A percentile compares a stretch with the other conserved stretches of the same genome.
Evolutionary conservation across 495 filamentous ascomycete species (phyloP).

Genomic region (Staphylotrichum tortipilum): DNA sequence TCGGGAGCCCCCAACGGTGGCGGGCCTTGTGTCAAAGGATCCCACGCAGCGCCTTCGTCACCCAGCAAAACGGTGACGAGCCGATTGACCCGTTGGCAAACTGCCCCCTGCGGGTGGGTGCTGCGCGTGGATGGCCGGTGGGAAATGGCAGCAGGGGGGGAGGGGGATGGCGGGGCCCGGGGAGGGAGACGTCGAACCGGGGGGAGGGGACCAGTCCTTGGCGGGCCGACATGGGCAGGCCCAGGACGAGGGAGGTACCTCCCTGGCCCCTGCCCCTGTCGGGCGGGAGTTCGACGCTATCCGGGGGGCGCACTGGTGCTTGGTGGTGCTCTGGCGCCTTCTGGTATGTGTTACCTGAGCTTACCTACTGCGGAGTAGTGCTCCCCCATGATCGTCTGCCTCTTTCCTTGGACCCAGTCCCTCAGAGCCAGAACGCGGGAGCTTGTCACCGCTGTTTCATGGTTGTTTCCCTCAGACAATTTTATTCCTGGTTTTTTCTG

Average conservation of each 20-base stretch:
- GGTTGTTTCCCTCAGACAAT: constrained; percentile 16
- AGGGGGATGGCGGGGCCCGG: too few species aligned
- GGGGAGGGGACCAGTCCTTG: too few species aligned
- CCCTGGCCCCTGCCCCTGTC: too few species aligned
- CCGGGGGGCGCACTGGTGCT: constrained; percentile 18
- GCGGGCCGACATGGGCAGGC: too few species aligned
- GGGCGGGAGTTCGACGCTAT: constrained; percentile 15
- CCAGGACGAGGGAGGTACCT: too few species aligned
- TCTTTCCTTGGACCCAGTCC: constrained; percentile 11
- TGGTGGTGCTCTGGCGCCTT: too few species aligned
- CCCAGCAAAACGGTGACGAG: constrained; percentile 20
- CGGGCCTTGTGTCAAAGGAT: background rate
- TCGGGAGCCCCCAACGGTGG: background rate
- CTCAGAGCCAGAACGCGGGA: constrained; percentile 12
- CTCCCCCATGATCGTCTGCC: constrained; percentile 22
- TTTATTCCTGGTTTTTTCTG: constrained; percentile 17
- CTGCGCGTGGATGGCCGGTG: too few species aligned
- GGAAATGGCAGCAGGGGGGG: constrained; percentile 5
- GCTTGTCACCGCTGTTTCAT: constrained; percentile 32
- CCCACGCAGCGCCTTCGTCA: constrained; percentile 9
- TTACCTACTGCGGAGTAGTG: constrained; percentile 20
- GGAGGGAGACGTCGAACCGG: too few species aligned
- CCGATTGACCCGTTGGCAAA: constrained; percentile 10
- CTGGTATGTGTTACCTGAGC: constrained; percentile 20
- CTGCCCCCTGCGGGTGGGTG: too few species aligned